phyloP scores from a whole-genome alignment of 306 rosid genomes.

The Vigna angularis region DNA sequence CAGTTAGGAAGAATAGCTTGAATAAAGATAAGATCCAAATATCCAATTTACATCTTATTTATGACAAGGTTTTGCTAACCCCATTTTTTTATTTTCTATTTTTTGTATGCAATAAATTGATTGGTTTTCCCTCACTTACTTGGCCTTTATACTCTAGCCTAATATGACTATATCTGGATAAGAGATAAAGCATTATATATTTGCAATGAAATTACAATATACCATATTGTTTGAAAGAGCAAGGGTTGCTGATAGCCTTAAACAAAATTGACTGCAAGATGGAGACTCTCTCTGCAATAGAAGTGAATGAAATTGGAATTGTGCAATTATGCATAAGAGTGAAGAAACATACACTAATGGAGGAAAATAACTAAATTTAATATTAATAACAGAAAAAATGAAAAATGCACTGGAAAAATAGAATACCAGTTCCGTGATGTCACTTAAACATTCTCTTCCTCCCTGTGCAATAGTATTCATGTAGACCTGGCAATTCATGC shows the following conservation, averaged over 20 bases:
- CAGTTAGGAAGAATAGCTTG: neutral
- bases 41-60: neutral
- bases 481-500: constrained; percentile 66
- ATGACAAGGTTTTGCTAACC: neutral
- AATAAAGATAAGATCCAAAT: neutral
- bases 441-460: constrained; percentile 55
- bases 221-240: constrained; percentile 83
- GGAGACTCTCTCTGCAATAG: constrained; percentile 70
- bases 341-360: constrained; percentile 29
- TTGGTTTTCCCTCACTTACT: neutral
- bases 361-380: neutral
- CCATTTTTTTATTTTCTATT: neutral
- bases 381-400: constrained; percentile 29
- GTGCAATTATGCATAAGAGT: constrained; percentile 20
- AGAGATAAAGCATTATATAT: neutral
- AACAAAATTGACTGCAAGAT: constrained; percentile 78
- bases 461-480: constrained; percentile 56
- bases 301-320: constrained; percentile 41
- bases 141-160: neutral
- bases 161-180: neutral
- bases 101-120: neutral
- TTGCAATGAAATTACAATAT: neutral
- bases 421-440: constrained; percentile 85
- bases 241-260: constrained; percentile 69
- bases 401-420: constrained; percentile 62